Evolutionary conservation across 2,329 filamentous ascomycete genomes (phyloP).

Genomic region (Sodiomyces alkalinus): DNA sequence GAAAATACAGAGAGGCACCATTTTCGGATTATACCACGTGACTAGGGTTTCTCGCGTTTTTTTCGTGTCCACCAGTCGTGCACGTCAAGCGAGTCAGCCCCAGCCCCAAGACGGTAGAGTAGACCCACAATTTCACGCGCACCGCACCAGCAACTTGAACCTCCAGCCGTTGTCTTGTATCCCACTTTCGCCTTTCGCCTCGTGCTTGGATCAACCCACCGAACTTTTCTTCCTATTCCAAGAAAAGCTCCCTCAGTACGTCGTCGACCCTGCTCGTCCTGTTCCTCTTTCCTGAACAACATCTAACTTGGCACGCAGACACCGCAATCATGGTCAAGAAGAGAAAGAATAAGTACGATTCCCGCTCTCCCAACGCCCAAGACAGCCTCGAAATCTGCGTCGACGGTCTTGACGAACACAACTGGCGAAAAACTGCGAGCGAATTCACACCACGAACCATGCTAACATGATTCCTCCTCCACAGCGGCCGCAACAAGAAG

Average conservation of each 20-base stretch:
- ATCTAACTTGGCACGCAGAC: constrained; percentile 22
- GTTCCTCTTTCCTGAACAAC: constrained; percentile 8
- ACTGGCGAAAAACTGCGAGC: no score
- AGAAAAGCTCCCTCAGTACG: constrained; percentile 9
- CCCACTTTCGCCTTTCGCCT: not conserved
- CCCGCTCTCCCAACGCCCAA: constrained; percentile 4
- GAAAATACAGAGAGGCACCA: no score
- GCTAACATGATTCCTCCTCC: no score
- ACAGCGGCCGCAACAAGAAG: constrained; percentile 98
- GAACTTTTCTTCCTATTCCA: constrained; percentile 4
- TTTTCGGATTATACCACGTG: no score
- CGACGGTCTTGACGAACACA: constrained; percentile 1
- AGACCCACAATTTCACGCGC: no score
- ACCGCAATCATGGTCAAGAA: constrained; percentile 57
- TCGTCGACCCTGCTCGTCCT: no score
- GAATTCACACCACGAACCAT: no score
- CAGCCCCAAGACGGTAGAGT: no score
- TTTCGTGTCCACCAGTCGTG: not conserved
- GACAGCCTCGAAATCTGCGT: not conserved
- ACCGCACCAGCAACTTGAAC: not conserved
- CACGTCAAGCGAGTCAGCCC: no score
- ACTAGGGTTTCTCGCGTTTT: constrained; percentile 1
- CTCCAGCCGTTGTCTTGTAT: not conserved
- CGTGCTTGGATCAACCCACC: no score
- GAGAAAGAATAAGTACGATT: constrained; percentile 51